phyloP scores from a whole-genome alignment of 352 stramenopile species.

The Globisporangium cederbergense region DNA sequence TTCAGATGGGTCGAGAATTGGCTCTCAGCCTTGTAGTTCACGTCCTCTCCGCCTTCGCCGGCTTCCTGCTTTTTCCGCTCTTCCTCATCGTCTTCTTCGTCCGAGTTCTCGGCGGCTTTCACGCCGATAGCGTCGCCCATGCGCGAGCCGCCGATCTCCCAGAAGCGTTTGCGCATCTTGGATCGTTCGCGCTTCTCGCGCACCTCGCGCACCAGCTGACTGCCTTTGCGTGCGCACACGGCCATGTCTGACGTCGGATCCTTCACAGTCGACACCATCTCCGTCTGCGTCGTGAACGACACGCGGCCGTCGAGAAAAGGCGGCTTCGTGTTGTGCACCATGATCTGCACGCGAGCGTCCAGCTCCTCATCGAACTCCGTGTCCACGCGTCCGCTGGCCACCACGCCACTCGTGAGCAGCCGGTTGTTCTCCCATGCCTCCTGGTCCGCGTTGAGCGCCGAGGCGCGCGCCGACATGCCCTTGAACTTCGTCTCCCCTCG shows the following conservation, averaged over 20 bases:
- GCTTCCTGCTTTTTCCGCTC: constrained; percentile 23
- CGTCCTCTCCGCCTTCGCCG: constrained; percentile 34
- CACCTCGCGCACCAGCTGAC: constrained; percentile 73
- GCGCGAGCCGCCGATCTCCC: constrained; percentile 95
- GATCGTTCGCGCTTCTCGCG: constrained; percentile 73
- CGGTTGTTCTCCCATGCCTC: constrained; percentile 98
- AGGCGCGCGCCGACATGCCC: constrained; percentile 89
- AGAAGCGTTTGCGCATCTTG: constrained; percentile 98
- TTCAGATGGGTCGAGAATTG: constrained; percentile 95
- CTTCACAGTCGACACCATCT: constrained; percentile 95
- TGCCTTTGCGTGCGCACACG: constrained; percentile 93
- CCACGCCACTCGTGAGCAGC: constrained; percentile 93
- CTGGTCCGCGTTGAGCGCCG: constrained; percentile 94
- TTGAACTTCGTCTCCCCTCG: constrained; percentile 86
- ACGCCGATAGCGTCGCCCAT: constrained; percentile 97
- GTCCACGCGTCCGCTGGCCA: constrained; percentile 62
- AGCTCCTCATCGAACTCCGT: constrained; percentile 93
- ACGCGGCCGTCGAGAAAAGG: constrained; percentile 95
- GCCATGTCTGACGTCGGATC: constrained; percentile 96
- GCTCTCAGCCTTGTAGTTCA: constrained; percentile 94
- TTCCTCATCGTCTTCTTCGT: constrained; percentile 52
- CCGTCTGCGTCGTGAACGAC: constrained; percentile 93
- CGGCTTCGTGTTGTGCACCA: constrained; percentile 98
- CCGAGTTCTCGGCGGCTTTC: constrained; percentile 50
- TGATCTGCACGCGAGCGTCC: constrained; percentile 93